Evolutionary conservation across 2,329 filamentous ascomycete genomes (phyloP), one percentile per base, ranked within the genome.

Genomic region (Pseudogymnoascus sp.): DNA sequence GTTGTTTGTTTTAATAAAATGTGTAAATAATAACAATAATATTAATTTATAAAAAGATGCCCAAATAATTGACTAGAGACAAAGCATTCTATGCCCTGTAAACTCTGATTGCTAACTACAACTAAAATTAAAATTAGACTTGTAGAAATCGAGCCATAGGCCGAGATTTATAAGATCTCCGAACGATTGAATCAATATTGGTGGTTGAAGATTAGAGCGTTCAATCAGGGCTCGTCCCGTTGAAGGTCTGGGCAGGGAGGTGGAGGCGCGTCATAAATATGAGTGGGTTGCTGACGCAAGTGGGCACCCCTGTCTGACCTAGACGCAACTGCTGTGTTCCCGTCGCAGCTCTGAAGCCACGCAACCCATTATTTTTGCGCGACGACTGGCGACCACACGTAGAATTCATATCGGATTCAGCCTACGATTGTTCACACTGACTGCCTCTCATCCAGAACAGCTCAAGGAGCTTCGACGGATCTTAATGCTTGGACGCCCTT

Each of bases 401-500:
- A 9, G 18, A 25, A 40, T 16, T 60, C 34, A 40, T 40, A 25
- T 60, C 59, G 21, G 34, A 40, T 60, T 60, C 21, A 11, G n/a
- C 36, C 18, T 40, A 34, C 28, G 5, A 56, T 40, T 38, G 36
- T 5, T 25, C 59, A 18, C 59, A 40, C 21, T 40, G 36, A 60
- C 36, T 40, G 14, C 14, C 21, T 14, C 59, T 25, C 36, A 25
- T 60, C 34, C 59, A 60, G 25, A 34, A 62, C 37, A 62, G 60
- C 60, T 62, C 42, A 21, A 53, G 37, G 60, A 62, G 60, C 60
- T 62, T 64, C 40, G 37, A 16, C 59, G 34, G 37, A 69, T 31
- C 68, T 74, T 73, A 65, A 74, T 74, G 72, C 68, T 68, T 69
- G 65, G 63, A 65, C 63, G 64, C 43, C 63, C 49, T 61, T 65